phyloP scores from a whole-genome alignment of 2,329 filamentous ascomycete genomes.

The Talaromyces sp. region DNA sequence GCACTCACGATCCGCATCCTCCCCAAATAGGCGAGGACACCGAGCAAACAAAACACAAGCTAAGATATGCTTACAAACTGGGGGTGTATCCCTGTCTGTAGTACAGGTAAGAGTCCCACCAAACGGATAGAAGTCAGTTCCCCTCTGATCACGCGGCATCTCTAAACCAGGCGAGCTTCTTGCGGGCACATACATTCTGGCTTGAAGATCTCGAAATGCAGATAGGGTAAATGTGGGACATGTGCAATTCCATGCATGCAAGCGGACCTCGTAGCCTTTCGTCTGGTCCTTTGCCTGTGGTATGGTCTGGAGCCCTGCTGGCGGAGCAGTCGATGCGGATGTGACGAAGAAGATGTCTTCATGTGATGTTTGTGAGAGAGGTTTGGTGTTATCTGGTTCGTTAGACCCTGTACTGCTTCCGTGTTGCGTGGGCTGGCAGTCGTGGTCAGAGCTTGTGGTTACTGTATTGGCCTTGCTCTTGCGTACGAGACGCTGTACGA shows the following conservation, averaged over 20 bases:
- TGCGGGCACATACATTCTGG: constrained; percentile 28
- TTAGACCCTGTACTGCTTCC: neutral
- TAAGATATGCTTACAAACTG: constrained; percentile 83
- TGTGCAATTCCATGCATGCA: constrained; percentile 81
- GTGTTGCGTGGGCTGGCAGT: neutral
- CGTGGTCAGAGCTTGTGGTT: constrained; percentile 2
- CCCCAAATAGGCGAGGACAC: constrained; percentile 61
- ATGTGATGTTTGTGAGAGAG: neutral
- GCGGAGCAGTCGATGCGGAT: constrained; percentile 54
- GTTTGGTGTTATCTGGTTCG: too few species aligned
- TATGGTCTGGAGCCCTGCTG: constrained; percentile 23
- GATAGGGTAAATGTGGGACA: constrained; percentile 83
- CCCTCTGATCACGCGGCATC: constrained; percentile 14
- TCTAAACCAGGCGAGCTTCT: constrained; percentile 7
- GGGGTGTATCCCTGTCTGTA: constrained; percentile 21
- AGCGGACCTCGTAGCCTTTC: constrained; percentile 69
- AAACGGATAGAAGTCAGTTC: constrained; percentile 33
- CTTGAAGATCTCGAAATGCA: constrained; percentile 57
- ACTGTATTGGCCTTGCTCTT: constrained; percentile 4
- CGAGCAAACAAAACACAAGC: constrained; percentile 75
- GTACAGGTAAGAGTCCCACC: constrained; percentile 38
- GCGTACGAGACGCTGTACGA: constrained; percentile 62
- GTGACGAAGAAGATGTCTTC: constrained; percentile 64
- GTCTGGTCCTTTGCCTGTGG: constrained; percentile 28
- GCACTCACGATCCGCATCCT: constrained; percentile 56